These are phyloP conservation scores for Diphasiastrum complanatum DNA, from an alignment of 83 land plant species.

Conservation along the genomic window DNA sequence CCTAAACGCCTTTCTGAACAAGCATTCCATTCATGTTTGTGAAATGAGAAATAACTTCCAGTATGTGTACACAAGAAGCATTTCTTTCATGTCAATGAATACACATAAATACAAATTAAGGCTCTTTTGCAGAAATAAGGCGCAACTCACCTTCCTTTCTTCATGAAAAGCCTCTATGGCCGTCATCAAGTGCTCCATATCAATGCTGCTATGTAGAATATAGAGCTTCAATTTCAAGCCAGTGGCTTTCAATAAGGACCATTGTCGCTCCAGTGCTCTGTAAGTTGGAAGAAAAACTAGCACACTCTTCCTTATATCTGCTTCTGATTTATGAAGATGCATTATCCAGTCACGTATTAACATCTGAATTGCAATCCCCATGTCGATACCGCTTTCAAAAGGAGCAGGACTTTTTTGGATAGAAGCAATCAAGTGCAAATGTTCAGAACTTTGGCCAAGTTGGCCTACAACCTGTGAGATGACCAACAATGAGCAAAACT, in stretches of 20 bases:
- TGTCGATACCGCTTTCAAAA: slow-evolving; percentile 26
- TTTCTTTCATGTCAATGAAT: no score
- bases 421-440: slow-evolving; percentile 16
- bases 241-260: slow-evolving; percentile 43
- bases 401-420: slow-evolving; percentile 24
- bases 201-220: slow-evolving; percentile 76
- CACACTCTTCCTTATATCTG: slow-evolving; percentile 58
- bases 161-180: slow-evolving; percentile 57
- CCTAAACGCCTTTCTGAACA: no score
- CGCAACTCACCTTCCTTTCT: slow-evolving; percentile 56
- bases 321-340: slow-evolving; percentile 57
- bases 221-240: slow-evolving; percentile 41
- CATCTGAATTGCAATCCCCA: slow-evolving; percentile 47
- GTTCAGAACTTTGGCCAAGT: slow-evolving; percentile 38
- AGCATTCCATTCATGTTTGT: no score
- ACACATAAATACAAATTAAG: no score
- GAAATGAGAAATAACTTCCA: no score
- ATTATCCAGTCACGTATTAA: slow-evolving; percentile 54
- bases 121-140: no score
- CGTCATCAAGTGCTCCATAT: slow-evolving; percentile 55
- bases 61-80: no score
- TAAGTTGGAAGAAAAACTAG: slow-evolving; percentile 83
- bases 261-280: slow-evolving; percentile 60
- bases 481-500: neutral
- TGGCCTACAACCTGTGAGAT: slow-evolving; percentile 39